Conservation (phyloP, 495 filamentous ascomycete genomes). For the Penicillium samsonianum region DNA sequence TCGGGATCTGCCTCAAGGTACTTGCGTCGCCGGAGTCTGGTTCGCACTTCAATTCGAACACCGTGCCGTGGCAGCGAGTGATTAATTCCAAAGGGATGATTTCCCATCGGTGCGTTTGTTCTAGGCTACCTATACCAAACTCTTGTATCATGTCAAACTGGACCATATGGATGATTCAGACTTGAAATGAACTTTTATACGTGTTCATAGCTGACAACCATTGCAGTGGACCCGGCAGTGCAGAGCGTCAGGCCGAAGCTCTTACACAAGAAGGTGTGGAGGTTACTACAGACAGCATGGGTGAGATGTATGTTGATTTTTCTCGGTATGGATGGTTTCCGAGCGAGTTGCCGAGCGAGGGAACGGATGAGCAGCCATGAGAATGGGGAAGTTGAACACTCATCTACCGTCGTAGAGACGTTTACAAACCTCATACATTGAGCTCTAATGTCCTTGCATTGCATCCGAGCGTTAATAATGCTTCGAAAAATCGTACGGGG, state of each 20-base stretch:
- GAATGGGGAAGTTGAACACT: slow-evolving; percentile 1
- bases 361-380: slow-evolving; percentile 13
- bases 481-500: background rate
- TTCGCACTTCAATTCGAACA: slow-evolving; percentile 63
- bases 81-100: slow-evolving; percentile 85
- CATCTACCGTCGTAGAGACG: background rate
- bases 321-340: slow-evolving; percentile 78
- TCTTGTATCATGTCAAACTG: background rate
- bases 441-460: background rate
- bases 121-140: slow-evolving; percentile 3
- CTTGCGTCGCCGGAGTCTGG: slow-evolving; percentile 55
- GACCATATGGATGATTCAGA: background rate
- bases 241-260: slow-evolving; percentile 65
- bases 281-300: slow-evolving; percentile 63
- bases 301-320: slow-evolving; percentile 70
- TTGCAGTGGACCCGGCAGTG: slow-evolving; percentile 64
- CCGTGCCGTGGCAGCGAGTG: slow-evolving; percentile 93
- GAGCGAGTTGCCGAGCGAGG: slow-evolving; percentile 41
- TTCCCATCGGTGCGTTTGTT: slow-evolving; percentile 66
- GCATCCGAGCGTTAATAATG: background rate
- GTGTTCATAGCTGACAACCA: slow-evolving; percentile 14
- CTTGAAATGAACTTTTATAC: background rate
- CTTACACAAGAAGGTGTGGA: slow-evolving; percentile 69
- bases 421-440: background rate
- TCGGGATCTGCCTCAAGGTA: slow-evolving; percentile 85